phyloP scores from a whole-genome alignment of 208 protist species.

The Leishmania lainsoni region DNA sequence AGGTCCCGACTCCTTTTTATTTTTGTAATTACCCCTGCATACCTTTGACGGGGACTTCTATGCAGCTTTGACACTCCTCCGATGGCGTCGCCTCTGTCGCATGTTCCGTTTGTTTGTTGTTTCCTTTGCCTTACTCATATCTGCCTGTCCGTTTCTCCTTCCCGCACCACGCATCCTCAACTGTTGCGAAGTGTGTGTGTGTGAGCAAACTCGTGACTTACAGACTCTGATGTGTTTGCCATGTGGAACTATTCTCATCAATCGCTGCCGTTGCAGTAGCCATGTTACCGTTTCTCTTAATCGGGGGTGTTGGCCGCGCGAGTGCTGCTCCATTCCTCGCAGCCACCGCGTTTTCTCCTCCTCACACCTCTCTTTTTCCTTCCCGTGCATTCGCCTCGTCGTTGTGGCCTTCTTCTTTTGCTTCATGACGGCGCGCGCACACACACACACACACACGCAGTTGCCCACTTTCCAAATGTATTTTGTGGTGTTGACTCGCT shows the following conservation, averaged over 20 bases:
- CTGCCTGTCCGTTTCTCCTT: not conserved
- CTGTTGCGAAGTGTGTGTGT: not conserved
- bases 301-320: not conserved
- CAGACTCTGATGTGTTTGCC: not conserved
- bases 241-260: not conserved
- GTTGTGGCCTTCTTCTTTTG: not conserved
- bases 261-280: not conserved
- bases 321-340: not conserved
- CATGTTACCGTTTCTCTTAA: not conserved
- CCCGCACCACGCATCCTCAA: not conserved
- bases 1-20: not conserved
- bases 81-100: not conserved
- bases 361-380: not conserved
- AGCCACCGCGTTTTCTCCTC: not conserved
- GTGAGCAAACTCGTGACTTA: not conserved
- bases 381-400: not conserved
- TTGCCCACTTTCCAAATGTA: not conserved
- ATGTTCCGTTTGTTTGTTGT: not conserved
- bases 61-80: not conserved
- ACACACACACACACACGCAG: not conserved
- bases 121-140: no score
- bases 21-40: not conserved
- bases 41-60: not conserved
- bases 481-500: not conserved
- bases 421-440: not conserved